phyloP scores from a whole-genome alignment of 2,329 filamentous ascomycete species.

The Xylariales sp. region DNA sequence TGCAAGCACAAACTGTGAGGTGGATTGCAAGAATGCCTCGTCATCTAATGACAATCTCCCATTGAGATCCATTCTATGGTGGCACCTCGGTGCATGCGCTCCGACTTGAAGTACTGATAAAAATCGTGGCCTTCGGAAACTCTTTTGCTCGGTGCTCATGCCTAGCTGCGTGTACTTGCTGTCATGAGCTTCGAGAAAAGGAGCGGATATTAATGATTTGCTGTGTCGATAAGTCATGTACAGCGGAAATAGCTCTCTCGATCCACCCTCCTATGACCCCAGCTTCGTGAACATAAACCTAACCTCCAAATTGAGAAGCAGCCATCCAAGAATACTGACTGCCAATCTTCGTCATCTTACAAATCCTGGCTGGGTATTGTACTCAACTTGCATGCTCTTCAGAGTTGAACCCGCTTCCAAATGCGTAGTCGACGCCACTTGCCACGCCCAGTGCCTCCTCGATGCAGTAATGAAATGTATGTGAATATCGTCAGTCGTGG shows the following conservation, averaged over 20 bases:
- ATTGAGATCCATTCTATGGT: conserved; percentile 1
- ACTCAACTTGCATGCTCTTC: conserved; percentile 3
- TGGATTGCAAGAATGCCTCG: too few species aligned
- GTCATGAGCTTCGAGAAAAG: too few species aligned
- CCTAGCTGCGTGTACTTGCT: too few species aligned
- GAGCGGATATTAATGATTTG: too few species aligned
- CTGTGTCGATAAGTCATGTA: conserved; percentile 3
- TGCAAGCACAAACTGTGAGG: too few species aligned
- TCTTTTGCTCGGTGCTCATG: too few species aligned
- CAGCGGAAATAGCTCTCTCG: neutral
- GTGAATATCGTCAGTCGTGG: neutral
- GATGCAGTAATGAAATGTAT: neutral
- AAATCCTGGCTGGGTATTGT: neutral
- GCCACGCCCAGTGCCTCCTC: too few species aligned
- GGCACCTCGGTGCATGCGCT: neutral
- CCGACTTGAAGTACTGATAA: too few species aligned
- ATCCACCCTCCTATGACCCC: neutral
- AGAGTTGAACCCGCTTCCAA: neutral
- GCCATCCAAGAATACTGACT: neutral
- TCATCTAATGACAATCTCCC: neutral
- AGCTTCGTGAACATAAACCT: conserved; percentile 2
- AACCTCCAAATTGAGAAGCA: neutral
- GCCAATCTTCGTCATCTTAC: neutral
- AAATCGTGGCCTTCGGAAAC: too few species aligned
- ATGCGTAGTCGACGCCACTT: neutral